Evolutionary conservation across 2,329 filamentous ascomycete species (phyloP).

Genomic region (Clonostachys chloroleuca): DNA sequence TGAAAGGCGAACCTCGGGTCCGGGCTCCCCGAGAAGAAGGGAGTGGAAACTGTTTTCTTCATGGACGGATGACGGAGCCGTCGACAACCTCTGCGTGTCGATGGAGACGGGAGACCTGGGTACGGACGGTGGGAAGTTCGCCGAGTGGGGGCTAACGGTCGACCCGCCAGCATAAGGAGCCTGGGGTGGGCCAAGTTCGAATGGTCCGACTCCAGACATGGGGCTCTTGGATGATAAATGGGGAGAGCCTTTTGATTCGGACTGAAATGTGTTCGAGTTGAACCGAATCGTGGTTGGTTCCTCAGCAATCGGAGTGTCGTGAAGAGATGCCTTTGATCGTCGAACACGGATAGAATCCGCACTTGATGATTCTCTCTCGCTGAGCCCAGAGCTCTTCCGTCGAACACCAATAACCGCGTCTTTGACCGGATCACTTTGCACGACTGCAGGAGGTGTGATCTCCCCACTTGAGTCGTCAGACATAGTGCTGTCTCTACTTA

Average conservation of each 20-base stretch:
- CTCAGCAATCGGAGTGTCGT: conserved; percentile 46
- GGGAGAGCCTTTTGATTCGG: neutral
- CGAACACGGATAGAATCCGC: conserved; percentile 35
- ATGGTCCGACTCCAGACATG: conserved; percentile 20
- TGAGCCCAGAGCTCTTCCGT: conserved; percentile 40
- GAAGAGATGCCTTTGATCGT: conserved; percentile 42
- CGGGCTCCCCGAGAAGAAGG: conserved; percentile 67
- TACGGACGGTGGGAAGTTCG: conserved; percentile 60
- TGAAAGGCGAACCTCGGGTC: conserved; percentile 67
- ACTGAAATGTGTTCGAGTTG: conserved; percentile 24
- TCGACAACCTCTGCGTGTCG: conserved; percentile 69
- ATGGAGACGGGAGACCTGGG: conserved; percentile 64
- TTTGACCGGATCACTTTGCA: conserved; percentile 9
- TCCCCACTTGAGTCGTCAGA: conserved; percentile 39
- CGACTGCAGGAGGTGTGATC: conserved; percentile 22
- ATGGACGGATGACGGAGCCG: conserved; percentile 67
- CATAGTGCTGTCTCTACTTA: conserved; percentile 30
- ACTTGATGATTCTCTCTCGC: conserved; percentile 23
- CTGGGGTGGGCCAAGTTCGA: conserved; percentile 37
- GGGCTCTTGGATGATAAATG: conserved; percentile 24
- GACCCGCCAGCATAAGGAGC: conserved; percentile 26
- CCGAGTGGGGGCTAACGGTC: conserved; percentile 62
- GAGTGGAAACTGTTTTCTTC: conserved; percentile 71
- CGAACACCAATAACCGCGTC: conserved; percentile 21
- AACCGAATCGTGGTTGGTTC: conserved; percentile 35